phyloP scores from a whole-genome alignment of 441 rosid genomes.

The Hura crepitans region DNA sequence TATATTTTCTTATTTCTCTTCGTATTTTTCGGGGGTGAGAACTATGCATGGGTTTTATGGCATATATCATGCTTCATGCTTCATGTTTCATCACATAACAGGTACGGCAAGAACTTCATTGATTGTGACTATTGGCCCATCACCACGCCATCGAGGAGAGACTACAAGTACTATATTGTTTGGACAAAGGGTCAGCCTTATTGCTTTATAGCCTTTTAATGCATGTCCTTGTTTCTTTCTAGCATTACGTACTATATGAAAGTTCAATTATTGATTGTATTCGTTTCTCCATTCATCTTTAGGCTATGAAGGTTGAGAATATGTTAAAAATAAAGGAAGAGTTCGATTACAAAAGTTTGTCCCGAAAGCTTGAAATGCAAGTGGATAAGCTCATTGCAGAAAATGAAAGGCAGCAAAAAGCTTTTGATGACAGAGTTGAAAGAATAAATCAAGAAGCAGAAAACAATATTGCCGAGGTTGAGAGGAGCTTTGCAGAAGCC shows the following conservation, averaged over 20 bases:
- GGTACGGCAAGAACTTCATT: conserved; percentile 97
- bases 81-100: conserved; percentile 33
- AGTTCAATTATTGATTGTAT: conserved; percentile 6
- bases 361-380: conserved; percentile 87
- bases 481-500: conserved; percentile 77
- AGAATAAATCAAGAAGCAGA: conserved; percentile 74
- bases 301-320: conserved; percentile 99
- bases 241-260: neutral
- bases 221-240: neutral
- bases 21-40: neutral
- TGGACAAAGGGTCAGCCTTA: conserved; percentile 80
- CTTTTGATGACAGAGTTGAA: conserved; percentile 78
- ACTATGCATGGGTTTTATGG: neutral
- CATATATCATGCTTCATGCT: conserved; percentile 1
- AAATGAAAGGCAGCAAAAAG: conserved; percentile 90
- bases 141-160: conserved; percentile 99
- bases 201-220: conserved; percentile 8
- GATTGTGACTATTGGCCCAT: conserved; percentile 93
- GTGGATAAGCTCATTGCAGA: conserved; percentile 87
- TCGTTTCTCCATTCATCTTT: conserved; percentile 20
- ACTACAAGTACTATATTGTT: conserved; percentile 95
- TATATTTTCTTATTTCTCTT: neutral
- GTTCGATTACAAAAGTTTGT: conserved; percentile 94
- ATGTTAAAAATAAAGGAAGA: conserved; percentile 98
- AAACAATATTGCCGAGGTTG: conserved; percentile 67